Evolutionary conservation across 139 green algal genomes (phyloP).

Genomic region (Micromonas pusilla): DNA sequence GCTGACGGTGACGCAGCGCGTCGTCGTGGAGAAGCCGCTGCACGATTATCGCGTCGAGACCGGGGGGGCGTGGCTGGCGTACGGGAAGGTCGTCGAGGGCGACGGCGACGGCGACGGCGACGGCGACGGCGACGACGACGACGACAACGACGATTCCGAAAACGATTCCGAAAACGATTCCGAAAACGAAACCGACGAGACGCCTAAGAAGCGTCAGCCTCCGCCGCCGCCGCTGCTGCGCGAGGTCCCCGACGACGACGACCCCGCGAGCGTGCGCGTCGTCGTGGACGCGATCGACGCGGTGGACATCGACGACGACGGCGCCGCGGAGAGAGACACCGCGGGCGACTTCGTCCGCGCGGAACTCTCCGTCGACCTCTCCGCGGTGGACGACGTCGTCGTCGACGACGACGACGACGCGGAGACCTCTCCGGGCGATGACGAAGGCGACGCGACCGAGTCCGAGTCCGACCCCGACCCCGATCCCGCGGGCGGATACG

Average conservation of each 20-base stretch:
- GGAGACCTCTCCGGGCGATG: too few relatives aligned
- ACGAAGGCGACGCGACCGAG: background rate
- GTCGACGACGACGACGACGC: background rate
- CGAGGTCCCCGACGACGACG: background rate
- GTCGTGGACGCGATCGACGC: background rate
- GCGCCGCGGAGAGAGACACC: background rate
- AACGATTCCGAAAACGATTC: background rate
- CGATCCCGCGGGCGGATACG: background rate
- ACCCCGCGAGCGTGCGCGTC: background rate
- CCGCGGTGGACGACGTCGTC: background rate
- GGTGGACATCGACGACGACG: background rate
- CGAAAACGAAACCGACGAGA: too few relatives aligned
- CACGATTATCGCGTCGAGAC: constrained; percentile 12
- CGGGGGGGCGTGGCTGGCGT: constrained; percentile 21
- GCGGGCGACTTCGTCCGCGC: background rate
- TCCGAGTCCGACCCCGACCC: background rate
- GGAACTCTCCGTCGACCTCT: too few relatives aligned
- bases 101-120: background rate
- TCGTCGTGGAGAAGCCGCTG: background rate
- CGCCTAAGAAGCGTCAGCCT: too few relatives aligned
- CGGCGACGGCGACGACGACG: background rate
- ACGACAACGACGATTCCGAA: constrained; percentile 3
- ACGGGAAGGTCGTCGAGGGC: background rate
- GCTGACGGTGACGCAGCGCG: background rate
- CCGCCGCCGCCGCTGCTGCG: too few relatives aligned